phyloP scores from a whole-genome alignment of 148 eudicot species.

The Vaccinium macrocarpon region DNA sequence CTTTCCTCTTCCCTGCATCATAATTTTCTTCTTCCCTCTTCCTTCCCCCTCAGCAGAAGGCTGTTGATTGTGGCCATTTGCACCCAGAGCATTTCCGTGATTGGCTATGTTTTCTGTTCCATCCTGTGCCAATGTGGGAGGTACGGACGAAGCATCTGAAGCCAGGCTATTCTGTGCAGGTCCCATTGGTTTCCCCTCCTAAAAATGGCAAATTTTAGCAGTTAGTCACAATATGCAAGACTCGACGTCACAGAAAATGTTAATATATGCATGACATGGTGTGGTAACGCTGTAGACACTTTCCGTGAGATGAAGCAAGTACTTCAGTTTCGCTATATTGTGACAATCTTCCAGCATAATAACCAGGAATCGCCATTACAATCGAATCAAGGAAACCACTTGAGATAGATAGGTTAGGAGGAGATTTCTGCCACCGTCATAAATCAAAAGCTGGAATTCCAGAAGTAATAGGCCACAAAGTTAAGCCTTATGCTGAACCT shows the following conservation, averaged over 20 bases:
- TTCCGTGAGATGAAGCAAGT: not conserved
- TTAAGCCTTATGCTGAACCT: not conserved
- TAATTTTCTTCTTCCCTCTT: conserved; percentile 67
- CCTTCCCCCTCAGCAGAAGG: conserved; percentile 50
- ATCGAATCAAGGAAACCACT: not conserved
- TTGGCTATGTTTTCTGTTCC: conserved; percentile 25
- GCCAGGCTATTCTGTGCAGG: conserved; percentile 25
- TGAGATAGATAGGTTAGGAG: not conserved
- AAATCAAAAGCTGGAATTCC: not conserved
- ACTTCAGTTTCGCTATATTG: not conserved
- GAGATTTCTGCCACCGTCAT: not conserved
- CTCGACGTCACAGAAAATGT: not conserved
- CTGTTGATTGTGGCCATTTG: conserved; percentile 38
- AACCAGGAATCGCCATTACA: not conserved
- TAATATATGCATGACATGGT: not conserved
- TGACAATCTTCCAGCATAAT: not conserved
- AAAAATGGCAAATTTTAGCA: conserved; percentile 4
- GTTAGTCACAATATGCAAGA: not conserved
- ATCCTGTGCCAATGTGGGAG: conserved; percentile 23
- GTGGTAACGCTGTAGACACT: not conserved
- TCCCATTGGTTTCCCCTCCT: conserved; percentile 29
- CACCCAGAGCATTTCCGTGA: conserved; percentile 28
- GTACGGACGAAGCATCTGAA: conserved; percentile 31
- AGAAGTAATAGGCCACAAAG: conserved; percentile 4
- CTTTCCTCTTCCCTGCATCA: conserved; percentile 59